phyloP scores from a whole-genome alignment of 805 yeast species.

The Teunomyces panamensis region DNA sequence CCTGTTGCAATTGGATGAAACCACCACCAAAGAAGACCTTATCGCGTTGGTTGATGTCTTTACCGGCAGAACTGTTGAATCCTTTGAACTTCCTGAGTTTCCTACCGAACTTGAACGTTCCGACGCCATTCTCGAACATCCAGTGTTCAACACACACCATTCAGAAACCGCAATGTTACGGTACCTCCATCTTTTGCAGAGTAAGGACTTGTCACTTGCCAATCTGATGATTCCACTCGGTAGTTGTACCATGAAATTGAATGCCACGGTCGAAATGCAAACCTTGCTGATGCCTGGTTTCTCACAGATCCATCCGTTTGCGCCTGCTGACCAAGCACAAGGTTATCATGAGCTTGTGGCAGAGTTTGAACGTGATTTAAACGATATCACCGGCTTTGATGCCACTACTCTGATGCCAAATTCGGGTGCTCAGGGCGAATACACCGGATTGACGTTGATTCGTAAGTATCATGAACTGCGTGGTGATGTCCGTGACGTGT shows the following conservation, averaged over 20 bases:
- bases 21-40: slow-evolving; percentile 66
- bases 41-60: slow-evolving; percentile 56
- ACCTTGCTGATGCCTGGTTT: slow-evolving; percentile 96
- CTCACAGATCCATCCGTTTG: slow-evolving; percentile 86
- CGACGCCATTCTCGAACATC: slow-evolving; percentile 61
- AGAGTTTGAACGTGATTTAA: slow-evolving; percentile 80
- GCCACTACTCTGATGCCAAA: slow-evolving; percentile 93
- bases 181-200: slow-evolving; percentile 79
- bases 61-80: slow-evolving; percentile 34
- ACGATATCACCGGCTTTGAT: slow-evolving; percentile 89
- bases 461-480: slow-evolving; percentile 66
- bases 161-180: slow-evolving; percentile 94
- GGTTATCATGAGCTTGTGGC: slow-evolving; percentile 77
- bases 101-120: slow-evolving; percentile 51
- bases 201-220: slow-evolving; percentile 87
- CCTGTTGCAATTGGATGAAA: slow-evolving; percentile 88
- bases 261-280: slow-evolving; percentile 92
- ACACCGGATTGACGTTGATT: slow-evolving; percentile 87
- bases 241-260: slow-evolving; percentile 96
- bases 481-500: slow-evolving; percentile 78
- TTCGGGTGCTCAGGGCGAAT: slow-evolving; percentile 99
- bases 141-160: slow-evolving; percentile 82
- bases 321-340: slow-evolving; percentile 80
- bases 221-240: slow-evolving; percentile 97
- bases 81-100: slow-evolving; percentile 47